phyloP scores from a whole-genome alignment of 2,329 filamentous ascomycete species.

The Xylariaceae sp. region DNA sequence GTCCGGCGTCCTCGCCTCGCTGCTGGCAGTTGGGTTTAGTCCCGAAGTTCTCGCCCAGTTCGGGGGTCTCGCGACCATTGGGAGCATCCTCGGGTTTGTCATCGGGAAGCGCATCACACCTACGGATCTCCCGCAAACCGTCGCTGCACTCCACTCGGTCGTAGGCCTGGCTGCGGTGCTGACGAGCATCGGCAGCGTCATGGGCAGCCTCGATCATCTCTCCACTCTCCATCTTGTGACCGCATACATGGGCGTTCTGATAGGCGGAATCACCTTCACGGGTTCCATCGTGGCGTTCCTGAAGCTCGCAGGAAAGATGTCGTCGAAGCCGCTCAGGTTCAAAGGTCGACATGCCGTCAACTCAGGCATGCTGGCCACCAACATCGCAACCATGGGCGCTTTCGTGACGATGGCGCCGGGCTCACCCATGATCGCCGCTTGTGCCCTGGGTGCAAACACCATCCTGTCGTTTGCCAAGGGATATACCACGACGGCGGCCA shows the following conservation, averaged over 20 bases:
- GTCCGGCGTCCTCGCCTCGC: slow-evolving; percentile 75
- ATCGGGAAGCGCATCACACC: slow-evolving; percentile 85
- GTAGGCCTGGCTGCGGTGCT: slow-evolving; percentile 84
- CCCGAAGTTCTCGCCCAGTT: slow-evolving; percentile 76
- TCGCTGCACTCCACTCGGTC: slow-evolving; percentile 83
- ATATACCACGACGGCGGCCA: slow-evolving; percentile 80
- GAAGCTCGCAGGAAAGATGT: slow-evolving; percentile 79
- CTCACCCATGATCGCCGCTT: slow-evolving; percentile 71
- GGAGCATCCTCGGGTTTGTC: slow-evolving; percentile 60
- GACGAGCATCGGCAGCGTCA: slow-evolving; percentile 81
- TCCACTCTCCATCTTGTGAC: slow-evolving; percentile 79
- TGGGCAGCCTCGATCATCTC: slow-evolving; percentile 64
- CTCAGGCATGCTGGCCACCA: slow-evolving; percentile 65
- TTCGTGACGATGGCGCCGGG: slow-evolving; percentile 79
- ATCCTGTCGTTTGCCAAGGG: slow-evolving; percentile 78
- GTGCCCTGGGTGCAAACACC: slow-evolving; percentile 70
- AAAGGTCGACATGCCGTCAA: slow-evolving; percentile 75
- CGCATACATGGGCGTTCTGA: slow-evolving; percentile 79
- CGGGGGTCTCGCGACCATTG: slow-evolving; percentile 66
- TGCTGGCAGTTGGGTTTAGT: slow-evolving; percentile 75
- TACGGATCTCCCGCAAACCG: slow-evolving; percentile 82
- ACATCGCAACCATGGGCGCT: slow-evolving; percentile 75
- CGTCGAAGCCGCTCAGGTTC: slow-evolving; percentile 66
- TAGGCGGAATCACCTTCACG: slow-evolving; percentile 85
- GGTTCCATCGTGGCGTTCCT: slow-evolving; percentile 85